Evolutionary conservation across 176 grass and related monocot species (phyloP).

Genomic region (Oryza rufipogon): DNA sequence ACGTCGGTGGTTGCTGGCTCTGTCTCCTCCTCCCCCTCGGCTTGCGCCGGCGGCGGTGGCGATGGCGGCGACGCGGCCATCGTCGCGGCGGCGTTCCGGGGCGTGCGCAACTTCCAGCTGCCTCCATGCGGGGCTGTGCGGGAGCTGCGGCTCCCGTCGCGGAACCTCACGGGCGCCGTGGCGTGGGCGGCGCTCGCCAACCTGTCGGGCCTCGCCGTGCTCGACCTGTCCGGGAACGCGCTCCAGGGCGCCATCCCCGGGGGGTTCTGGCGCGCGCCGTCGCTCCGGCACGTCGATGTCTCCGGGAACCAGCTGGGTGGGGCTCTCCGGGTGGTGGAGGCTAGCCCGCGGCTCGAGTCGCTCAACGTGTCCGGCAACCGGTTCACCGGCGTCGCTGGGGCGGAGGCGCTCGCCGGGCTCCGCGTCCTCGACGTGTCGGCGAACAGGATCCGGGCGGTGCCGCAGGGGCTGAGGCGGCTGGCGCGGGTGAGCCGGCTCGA

Average conservation of each 20-base stretch:
- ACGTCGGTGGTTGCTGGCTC: background rate
- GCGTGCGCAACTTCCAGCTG: conserved; percentile 57
- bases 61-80: conserved; percentile 44
- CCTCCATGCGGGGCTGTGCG: conserved; percentile 10
- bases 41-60: conserved; percentile 30
- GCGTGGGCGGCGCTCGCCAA: conserved; percentile 69
- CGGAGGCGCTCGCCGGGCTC: conserved; percentile 43
- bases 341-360: conserved; percentile 32
- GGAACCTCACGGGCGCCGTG: conserved; percentile 71
- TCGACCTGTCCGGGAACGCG: conserved; percentile 84
- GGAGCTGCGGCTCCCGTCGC: conserved; percentile 57
- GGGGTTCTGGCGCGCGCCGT: conserved; percentile 61
- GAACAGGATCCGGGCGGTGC: conserved; percentile 62
- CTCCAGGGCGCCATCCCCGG: conserved; percentile 75
- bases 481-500: conserved; percentile 50
- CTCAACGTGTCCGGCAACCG: conserved; percentile 85
- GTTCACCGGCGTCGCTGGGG: conserved; percentile 59
- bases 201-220: conserved; percentile 58
- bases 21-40: background rate
- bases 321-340: conserved; percentile 54
- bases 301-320: conserved; percentile 79
- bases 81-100: conserved; percentile 68
- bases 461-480: conserved; percentile 51
- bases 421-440: conserved; percentile 55
- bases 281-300: conserved; percentile 63